These are phyloP conservation scores for Ophiostoma novo-ulmi DNA, from an alignment of 2,329 filamentous ascomycete species.

Conservation along the genomic window DNA sequence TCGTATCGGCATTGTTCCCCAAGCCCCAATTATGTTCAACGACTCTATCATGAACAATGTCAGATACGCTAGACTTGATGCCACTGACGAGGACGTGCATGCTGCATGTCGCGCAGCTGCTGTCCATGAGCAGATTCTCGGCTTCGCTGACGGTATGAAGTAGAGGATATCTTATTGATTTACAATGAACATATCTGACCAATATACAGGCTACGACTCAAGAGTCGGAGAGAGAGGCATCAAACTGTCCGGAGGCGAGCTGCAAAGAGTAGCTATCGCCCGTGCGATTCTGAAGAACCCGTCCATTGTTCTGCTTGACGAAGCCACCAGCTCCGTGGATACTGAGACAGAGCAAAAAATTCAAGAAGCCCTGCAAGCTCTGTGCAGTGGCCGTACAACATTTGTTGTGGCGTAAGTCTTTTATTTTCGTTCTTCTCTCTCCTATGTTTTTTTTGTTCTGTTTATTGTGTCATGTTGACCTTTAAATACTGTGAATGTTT, in stretches of 20 bases:
- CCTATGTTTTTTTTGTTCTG: no score
- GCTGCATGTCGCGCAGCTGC: constrained; percentile 52
- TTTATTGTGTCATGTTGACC: background rate
- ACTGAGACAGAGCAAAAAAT: constrained; percentile 64
- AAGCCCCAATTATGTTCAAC: constrained; percentile 52
- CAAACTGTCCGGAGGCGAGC: constrained; percentile 61
- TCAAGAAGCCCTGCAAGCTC: constrained; percentile 53
- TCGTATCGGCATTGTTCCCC: constrained; percentile 53
- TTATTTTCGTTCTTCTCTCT: background rate
- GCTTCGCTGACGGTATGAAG: constrained; percentile 45
- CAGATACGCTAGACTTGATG: constrained; percentile 50
- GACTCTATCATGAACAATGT: constrained; percentile 57
- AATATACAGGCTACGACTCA: constrained; percentile 42
- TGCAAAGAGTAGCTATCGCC: constrained; percentile 63
- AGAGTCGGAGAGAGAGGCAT: constrained; percentile 49
- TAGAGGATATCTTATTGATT: background rate
- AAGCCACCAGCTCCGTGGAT: constrained; percentile 73
- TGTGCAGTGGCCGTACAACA: constrained; percentile 59
- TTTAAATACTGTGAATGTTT: background rate
- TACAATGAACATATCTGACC: background rate
- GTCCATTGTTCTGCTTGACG: constrained; percentile 70
- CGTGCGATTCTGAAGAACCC: constrained; percentile 69
- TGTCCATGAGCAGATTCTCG: constrained; percentile 54
- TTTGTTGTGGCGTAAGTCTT: constrained; percentile 59
- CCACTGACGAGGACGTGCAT: constrained; percentile 51